These are phyloP conservation scores for Pseudogymnoascus verrucosus DNA, from an alignment of 2,329 filamentous ascomycete species.

Conservation along the genomic window DNA sequence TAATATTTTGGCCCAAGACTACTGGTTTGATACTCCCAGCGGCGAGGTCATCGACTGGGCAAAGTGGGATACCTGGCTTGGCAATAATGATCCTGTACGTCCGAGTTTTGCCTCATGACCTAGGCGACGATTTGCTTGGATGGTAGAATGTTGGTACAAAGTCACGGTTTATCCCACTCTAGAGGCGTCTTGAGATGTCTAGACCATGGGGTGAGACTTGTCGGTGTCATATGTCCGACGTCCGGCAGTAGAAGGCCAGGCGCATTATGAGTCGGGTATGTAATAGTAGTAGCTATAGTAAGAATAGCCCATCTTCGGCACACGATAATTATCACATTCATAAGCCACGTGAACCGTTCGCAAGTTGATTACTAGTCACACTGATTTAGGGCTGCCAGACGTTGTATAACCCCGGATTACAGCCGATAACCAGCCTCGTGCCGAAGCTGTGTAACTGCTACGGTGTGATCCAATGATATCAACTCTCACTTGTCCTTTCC, in stretches of 20 bases:
- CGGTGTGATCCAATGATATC: background rate
- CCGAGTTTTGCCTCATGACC: conserved; percentile 3
- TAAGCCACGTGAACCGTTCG: background rate
- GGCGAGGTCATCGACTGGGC: conserved; percentile 20
- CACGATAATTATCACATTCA: background rate
- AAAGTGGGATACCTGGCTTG: conserved; percentile 26
- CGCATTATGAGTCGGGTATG: background rate
- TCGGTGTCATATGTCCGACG: background rate
- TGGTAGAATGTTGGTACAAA: background rate
- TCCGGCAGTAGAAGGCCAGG: background rate
- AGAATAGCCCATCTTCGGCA: background rate
- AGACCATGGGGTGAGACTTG: background rate
- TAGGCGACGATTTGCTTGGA: background rate
- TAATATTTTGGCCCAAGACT: conserved; percentile 20
- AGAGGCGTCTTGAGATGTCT: background rate
- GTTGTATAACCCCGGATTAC: background rate
- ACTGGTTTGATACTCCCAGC: conserved; percentile 13
- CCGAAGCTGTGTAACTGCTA: background rate
- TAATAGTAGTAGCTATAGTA: background rate
- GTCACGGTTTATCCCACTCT: background rate
- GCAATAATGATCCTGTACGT: conserved; percentile 11
- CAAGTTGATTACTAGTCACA: background rate
- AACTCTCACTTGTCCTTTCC: background rate
- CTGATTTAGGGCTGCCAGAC: background rate
- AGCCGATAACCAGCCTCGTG: background rate